phyloP scores from a whole-genome alignment of 495 filamentous ascomycete species.

The Neurospora pannonica region DNA sequence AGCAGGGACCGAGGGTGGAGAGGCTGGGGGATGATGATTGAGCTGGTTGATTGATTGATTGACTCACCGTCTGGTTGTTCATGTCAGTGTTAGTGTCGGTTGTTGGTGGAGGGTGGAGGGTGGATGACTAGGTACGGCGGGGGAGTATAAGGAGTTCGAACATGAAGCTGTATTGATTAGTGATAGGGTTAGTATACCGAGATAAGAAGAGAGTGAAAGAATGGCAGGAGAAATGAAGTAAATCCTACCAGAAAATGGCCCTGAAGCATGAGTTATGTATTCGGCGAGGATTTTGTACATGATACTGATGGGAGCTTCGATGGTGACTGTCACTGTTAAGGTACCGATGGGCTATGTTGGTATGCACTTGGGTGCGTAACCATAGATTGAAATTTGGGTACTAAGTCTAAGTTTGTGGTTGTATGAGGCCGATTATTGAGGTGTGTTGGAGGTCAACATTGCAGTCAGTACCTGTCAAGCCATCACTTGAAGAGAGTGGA shows the following conservation, averaged over 20 bases:
- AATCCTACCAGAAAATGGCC: not conserved
- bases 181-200: not conserved
- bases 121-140: not conserved
- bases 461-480: not conserved
- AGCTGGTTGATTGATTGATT: not conserved
- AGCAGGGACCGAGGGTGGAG: constrained; percentile 28
- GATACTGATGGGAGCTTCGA: not conserved
- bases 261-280: not conserved
- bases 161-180: not conserved
- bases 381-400: not conserved
- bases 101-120: not conserved
- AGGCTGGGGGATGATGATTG: constrained; percentile 14
- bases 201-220: not conserved
- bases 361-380: not conserved
- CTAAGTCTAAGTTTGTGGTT: not conserved
- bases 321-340: too few species aligned
- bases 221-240: not conserved
- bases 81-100: not conserved
- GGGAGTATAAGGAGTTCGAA: not conserved
- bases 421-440: too few species aligned
- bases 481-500: not conserved
- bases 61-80: not conserved
- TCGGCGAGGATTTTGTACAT: not conserved
- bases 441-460: not conserved
- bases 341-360: not conserved